Base-by-base conservation (phyloP, 1,284 basidiomycete genomes). In the Malassezia psittaci region DNA sequence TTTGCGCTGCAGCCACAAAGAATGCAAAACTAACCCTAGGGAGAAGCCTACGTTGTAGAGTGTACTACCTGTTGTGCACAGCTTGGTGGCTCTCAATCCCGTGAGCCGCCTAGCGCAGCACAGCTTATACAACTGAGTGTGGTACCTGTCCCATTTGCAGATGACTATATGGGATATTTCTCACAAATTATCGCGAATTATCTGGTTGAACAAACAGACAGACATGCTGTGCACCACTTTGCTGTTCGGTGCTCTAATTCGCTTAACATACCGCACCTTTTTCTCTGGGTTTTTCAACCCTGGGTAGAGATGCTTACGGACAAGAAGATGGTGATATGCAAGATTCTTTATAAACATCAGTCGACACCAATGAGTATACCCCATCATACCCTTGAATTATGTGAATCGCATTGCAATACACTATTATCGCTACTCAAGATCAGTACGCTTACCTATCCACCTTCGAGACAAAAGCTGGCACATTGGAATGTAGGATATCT, bases 211-310 rank as follows among this genome's bases (percentile, higher is more conserved):
- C 55, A 57, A 34, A 48, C 40, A 5, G 55, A 52, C 33, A 50
- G 55, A 18, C 55, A 57, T 36, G 55, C 55, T 19, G 51, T 52
- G 39, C 55, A 57, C 32, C 51, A 52, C 24, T 57, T 57, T 21
- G n/a, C 40, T 32, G 19, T 57, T 29, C 29, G 36, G 16, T 32
- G 18, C 9, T 16, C 47, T 9, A 32, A 39, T 13, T n/a, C 29
- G 5, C 15, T 34, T 11, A 16, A 32, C 15, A 10, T 19, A 13
- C 46, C 55, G 1, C 40, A 42, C 29, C 40, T 52, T 29, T 18
- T 57, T 13, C 24, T 57, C 12, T 57, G 55, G 55, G 33, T 52
- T 3, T 57, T 57, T 43, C 55, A 57, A 35, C 55, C 55, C 21
- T 10, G 32, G 16, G 16, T 57, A n/a, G 43, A 45, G 29, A n/a